These are phyloP conservation scores for Solanum bulbocastanum DNA, from an alignment of 257 asterid species.

Conservation along the genomic window DNA sequence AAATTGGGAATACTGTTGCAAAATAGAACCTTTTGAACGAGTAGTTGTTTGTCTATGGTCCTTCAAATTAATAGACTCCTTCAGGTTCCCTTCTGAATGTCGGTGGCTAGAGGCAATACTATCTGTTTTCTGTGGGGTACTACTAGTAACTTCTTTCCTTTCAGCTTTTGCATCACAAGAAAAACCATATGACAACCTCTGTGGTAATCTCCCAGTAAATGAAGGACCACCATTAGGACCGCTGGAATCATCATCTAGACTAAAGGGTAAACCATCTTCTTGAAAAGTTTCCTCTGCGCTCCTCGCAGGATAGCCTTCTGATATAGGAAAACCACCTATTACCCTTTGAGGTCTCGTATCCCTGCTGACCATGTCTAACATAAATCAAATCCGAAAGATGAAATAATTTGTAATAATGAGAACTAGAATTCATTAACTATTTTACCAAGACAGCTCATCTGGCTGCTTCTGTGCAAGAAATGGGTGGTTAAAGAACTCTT, in stretches of 20 bases:
- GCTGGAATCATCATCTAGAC: conserved; percentile 53
- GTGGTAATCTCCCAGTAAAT: conserved; percentile 31
- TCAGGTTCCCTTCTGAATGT: conserved; percentile 41
- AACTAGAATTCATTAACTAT: conserved; percentile 7
- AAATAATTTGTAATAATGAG: conserved; percentile 2
- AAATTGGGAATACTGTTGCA: background rate
- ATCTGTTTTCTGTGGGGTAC: conserved; percentile 24
- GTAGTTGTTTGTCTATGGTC: conserved; percentile 28
- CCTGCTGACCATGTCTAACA: conserved; percentile 17
- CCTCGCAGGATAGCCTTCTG: conserved; percentile 19
- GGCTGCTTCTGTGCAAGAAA: conserved; percentile 56
- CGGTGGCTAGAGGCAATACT: conserved; percentile 13
- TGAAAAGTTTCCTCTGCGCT: conserved; percentile 36
- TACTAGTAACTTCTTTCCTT: conserved; percentile 27
- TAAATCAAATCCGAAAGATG: background rate
- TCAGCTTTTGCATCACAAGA: conserved; percentile 46
- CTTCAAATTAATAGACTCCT: conserved; percentile 35
- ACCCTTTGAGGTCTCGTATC: conserved; percentile 36
- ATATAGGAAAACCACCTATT: conserved; percentile 34
- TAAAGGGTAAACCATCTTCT: conserved; percentile 66
- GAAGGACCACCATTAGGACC: conserved; percentile 46
- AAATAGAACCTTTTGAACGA: conserved; percentile 39
- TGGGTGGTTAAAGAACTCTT: conserved; percentile 86
- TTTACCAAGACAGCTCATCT: conserved; percentile 45
- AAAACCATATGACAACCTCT: conserved; percentile 47